phyloP scores from a whole-genome alignment of 176 grass and related monocot species.

The Musa itinerans region DNA sequence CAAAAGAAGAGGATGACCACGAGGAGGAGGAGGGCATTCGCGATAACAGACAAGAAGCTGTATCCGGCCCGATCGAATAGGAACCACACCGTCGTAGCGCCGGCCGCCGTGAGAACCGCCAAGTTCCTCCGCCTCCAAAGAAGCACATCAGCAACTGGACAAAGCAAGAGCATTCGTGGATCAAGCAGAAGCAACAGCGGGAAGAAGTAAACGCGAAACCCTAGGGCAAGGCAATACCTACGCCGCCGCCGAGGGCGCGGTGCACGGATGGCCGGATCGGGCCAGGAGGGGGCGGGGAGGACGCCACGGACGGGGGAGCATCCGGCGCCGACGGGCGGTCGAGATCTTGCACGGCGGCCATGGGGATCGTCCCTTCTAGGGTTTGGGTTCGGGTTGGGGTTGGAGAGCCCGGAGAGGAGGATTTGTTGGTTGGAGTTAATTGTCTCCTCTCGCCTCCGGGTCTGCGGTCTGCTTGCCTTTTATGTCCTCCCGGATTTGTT shows the following conservation, averaged over 20 bases:
- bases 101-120: slow-evolving; percentile 33
- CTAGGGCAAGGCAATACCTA: slow-evolving; percentile 21
- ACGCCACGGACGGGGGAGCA: slow-evolving; percentile 19
- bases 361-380: not conserved
- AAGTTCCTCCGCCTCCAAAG: slow-evolving; percentile 75
- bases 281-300: slow-evolving; percentile 23
- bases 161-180: not conserved
- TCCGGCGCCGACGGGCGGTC: slow-evolving; percentile 2
- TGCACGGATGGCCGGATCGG: slow-evolving; percentile 39
- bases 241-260: slow-evolving; percentile 63
- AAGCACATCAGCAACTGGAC: slow-evolving; percentile 72
- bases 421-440: no score
- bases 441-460: no score
- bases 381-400: not conserved
- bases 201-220: not conserved
- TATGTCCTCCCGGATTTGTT: no score
- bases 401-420: not conserved
- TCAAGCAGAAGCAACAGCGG: not conserved
- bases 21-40: slow-evolving; percentile 80
- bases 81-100: slow-evolving; percentile 65
- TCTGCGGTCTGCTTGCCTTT: no score
- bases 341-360: not conserved
- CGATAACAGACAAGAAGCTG: slow-evolving; percentile 72
- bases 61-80: slow-evolving; percentile 77
- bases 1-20: slow-evolving; percentile 95